Evolutionary conservation across 2,329 filamentous ascomycete species (phyloP).

Genomic region (Pseudocercospora fuligena): DNA sequence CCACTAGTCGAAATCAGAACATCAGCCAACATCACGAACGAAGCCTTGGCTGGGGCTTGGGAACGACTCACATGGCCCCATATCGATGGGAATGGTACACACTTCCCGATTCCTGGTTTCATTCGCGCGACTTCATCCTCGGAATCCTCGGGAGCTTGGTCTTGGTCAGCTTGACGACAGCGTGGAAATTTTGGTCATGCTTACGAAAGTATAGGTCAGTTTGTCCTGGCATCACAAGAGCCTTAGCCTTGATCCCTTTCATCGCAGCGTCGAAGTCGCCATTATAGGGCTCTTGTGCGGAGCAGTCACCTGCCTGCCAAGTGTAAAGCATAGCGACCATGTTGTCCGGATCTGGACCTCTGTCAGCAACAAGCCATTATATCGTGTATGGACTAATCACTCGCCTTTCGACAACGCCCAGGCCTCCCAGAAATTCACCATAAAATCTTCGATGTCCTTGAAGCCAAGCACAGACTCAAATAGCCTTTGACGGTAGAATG

Average conservation of each 20-base stretch:
- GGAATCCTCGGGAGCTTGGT: conserved; percentile 71
- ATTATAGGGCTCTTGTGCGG: conserved; percentile 69
- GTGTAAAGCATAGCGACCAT: conserved; percentile 75
- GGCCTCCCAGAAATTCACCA: conserved; percentile 75
- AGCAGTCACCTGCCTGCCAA: conserved; percentile 77
- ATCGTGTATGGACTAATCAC: not conserved
- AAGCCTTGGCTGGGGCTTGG: not conserved
- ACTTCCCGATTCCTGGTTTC: conserved; percentile 61
- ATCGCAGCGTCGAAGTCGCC: conserved; percentile 56
- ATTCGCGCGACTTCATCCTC: conserved; percentile 72
- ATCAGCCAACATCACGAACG: not conserved
- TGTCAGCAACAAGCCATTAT: not conserved
- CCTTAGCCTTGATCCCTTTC: conserved; percentile 72
- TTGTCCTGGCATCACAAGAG: conserved; percentile 70
- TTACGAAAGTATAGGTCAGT: conserved; percentile 80
- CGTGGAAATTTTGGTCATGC: conserved; percentile 33
- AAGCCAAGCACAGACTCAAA: conserved; percentile 69
- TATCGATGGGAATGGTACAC: conserved; percentile 54
- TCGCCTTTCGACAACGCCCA: conserved; percentile 71
- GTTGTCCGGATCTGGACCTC: conserved; percentile 68
- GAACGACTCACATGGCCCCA: conserved; percentile 44
- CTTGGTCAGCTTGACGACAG: conserved; percentile 16
- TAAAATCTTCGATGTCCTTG: conserved; percentile 72
- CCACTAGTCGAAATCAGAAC: conserved; percentile 20
- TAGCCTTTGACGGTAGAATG: conserved; percentile 75